These are phyloP conservation scores for Trichophyton mentagrophytes DNA, from an alignment of 2,329 filamentous ascomycete genomes.

Conservation along the genomic window DNA sequence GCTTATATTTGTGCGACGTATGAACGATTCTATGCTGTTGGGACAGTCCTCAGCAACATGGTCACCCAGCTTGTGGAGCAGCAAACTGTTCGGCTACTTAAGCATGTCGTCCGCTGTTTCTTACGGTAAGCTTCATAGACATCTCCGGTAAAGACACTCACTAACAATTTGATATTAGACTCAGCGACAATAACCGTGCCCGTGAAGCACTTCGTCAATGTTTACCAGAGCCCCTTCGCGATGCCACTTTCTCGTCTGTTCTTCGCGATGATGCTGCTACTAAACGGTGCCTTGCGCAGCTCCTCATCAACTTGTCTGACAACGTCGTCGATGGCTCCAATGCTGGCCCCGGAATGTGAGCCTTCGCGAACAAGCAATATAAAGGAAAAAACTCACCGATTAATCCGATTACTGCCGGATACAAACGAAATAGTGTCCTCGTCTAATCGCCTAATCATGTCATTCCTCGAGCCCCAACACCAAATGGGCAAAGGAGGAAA, in stretches of 20 bases:
- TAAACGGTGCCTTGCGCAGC: slow-evolving; percentile 92
- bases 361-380: slow-evolving; percentile 12
- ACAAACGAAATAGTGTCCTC: slow-evolving; percentile 9
- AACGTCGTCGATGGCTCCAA: slow-evolving; percentile 51
- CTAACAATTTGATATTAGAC: slow-evolving; percentile 36
- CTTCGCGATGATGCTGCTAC: slow-evolving; percentile 94
- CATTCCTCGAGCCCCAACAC: background rate
- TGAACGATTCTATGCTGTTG: slow-evolving; percentile 94
- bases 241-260: slow-evolving; percentile 93
- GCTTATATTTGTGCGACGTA: slow-evolving; percentile 99
- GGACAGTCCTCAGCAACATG: slow-evolving; percentile 97
- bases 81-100: slow-evolving; percentile 86
- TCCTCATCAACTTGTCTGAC: slow-evolving; percentile 91
- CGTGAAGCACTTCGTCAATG: slow-evolving; percentile 91
- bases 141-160: background rate
- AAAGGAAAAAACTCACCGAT: background rate
- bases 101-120: slow-evolving; percentile 96
- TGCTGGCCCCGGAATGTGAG: slow-evolving; percentile 27
- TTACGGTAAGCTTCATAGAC: slow-evolving; percentile 52
- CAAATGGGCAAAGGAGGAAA: slow-evolving; percentile 15
- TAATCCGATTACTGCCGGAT: slow-evolving; percentile 8
- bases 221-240: slow-evolving; percentile 92
- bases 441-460: background rate
- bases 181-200: slow-evolving; percentile 92
- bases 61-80: slow-evolving; percentile 94